These are phyloP conservation scores for Maudiozyma pseudohumilis DNA, from an alignment of 805 yeast genomes.

Conservation along the genomic window DNA sequence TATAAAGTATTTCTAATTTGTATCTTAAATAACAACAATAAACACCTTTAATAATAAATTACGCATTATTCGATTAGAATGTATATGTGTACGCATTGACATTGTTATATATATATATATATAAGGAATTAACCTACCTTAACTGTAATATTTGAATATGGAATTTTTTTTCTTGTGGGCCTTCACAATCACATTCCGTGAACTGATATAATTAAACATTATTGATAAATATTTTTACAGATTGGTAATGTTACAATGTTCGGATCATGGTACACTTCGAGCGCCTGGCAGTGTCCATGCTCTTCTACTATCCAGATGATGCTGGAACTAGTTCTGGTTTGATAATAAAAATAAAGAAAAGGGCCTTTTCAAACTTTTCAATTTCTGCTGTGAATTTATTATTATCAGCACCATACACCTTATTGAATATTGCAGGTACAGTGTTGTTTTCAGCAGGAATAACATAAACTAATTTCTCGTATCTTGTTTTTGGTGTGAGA, in stretches of 20 bases:
- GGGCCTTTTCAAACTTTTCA: constrained; percentile 4
- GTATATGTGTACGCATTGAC: not conserved
- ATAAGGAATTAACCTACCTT: not conserved
- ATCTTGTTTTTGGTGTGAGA: constrained; percentile 11
- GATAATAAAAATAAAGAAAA: constrained; percentile 14
- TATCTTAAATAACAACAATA: constrained; percentile 4
- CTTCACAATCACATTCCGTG: too few species aligned
- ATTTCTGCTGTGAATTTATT: not conserved
- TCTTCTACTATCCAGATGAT: too few species aligned
- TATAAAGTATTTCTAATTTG: constrained; percentile 6
- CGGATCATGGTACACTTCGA: too few species aligned
- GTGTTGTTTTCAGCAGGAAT: constrained; percentile 18
- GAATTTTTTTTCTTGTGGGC: too few species aligned
- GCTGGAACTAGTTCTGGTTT: constrained; percentile 20
- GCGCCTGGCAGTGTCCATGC: too few species aligned
- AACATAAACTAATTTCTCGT: constrained; percentile 30
- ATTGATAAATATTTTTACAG: too few species aligned
- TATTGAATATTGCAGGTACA: constrained; percentile 2
- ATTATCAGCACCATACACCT: constrained; percentile 1
- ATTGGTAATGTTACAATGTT: too few species aligned
- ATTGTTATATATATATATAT: not conserved
- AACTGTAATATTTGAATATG: not conserved
- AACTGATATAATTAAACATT: too few species aligned
- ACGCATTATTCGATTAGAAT: too few species aligned
- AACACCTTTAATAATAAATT: not conserved